Percentiles rank a stretch among this genome's conserved stretches.
Conservation (phyloP, 805 yeast species). For the Yarrowia sp. region DNA sequence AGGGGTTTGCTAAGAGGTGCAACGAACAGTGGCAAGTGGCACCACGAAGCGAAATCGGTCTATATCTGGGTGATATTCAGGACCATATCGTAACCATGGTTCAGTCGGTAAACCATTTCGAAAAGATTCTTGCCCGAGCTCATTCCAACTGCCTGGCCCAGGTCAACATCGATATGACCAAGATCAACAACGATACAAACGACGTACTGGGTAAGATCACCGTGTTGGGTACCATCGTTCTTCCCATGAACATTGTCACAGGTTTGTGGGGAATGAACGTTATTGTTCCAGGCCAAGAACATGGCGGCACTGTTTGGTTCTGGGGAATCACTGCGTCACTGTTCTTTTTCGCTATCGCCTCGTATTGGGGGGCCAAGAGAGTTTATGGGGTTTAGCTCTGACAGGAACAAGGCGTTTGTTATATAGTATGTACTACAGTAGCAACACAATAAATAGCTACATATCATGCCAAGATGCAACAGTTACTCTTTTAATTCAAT, state of each 20-base stretch:
- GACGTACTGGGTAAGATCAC: conserved; percentile 95
- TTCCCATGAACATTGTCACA: conserved; percentile 93
- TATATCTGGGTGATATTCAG: conserved; percentile 96
- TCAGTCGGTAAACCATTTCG: conserved; percentile 91
- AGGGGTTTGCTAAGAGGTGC: conserved; percentile 91
- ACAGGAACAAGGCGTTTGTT: not conserved
- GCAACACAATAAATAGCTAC: too few species aligned
- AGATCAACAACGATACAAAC: conserved; percentile 94
- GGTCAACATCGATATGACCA: conserved; percentile 96
- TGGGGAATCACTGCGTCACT: conserved; percentile 51
- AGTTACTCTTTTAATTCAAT: not conserved
- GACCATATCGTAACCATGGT: conserved; percentile 98
- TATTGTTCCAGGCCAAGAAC: conserved; percentile 88
- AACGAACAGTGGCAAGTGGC: conserved; percentile 83
- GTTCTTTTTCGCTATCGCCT: conserved; percentile 47
- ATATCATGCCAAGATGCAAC: not conserved
- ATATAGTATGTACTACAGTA: not conserved
- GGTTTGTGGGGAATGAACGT: conserved; percentile 99
- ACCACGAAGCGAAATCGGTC: conserved; percentile 84
- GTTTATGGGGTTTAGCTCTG: conserved; percentile 33
- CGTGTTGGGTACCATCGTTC: conserved; percentile 89
- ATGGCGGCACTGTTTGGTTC: conserved; percentile 70
- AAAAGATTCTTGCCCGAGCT: conserved; percentile 89
- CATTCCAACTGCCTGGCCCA: conserved; percentile 97
- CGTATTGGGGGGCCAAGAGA: conserved; percentile 43